phyloP scores from a whole-genome alignment of 495 filamentous ascomycete species.

The Cetradonia linearis region DNA sequence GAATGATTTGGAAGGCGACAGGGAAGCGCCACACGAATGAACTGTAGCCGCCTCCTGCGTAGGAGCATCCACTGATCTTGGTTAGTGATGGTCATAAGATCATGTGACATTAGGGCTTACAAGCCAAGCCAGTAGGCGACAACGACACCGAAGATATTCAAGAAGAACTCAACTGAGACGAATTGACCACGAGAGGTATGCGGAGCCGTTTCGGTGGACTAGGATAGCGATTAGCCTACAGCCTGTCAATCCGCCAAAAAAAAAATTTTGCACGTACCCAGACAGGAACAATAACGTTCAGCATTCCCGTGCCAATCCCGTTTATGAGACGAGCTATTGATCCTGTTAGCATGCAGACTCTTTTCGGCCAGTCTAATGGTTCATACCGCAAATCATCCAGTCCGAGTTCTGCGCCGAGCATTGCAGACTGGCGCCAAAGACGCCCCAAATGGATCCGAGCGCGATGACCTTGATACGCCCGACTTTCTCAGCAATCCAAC shows the following conservation, averaged over 20 bases:
- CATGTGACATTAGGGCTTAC: constrained; percentile 32
- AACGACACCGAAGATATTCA: constrained; percentile 55
- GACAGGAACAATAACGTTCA: constrained; percentile 61
- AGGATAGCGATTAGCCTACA: background rate
- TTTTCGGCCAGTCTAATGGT: background rate
- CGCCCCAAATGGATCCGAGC: constrained; percentile 43
- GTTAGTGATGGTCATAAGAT: background rate
- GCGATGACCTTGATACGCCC: constrained; percentile 53
- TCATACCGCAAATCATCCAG: constrained; percentile 58
- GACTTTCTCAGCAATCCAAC: constrained; percentile 48
- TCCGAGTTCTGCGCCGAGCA: constrained; percentile 48
- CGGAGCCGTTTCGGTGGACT: constrained; percentile 53
- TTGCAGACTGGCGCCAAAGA: constrained; percentile 50
- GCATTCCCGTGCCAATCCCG: constrained; percentile 58
- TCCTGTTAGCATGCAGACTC: background rate
- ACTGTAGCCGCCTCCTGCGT: constrained; percentile 44
- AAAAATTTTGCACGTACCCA: constrained; percentile 31
- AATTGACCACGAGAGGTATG: constrained; percentile 60
- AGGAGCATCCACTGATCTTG: constrained; percentile 28
- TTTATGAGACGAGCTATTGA: constrained; percentile 45
- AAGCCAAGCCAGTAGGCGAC: constrained; percentile 62
- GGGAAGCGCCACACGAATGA: constrained; percentile 57
- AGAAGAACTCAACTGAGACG: constrained; percentile 60
- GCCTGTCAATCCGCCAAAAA: background rate
- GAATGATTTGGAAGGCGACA: constrained; percentile 55